phyloP scores from a whole-genome alignment of 2,329 filamentous ascomycete genomes.

The Stenocarpella maydis region DNA sequence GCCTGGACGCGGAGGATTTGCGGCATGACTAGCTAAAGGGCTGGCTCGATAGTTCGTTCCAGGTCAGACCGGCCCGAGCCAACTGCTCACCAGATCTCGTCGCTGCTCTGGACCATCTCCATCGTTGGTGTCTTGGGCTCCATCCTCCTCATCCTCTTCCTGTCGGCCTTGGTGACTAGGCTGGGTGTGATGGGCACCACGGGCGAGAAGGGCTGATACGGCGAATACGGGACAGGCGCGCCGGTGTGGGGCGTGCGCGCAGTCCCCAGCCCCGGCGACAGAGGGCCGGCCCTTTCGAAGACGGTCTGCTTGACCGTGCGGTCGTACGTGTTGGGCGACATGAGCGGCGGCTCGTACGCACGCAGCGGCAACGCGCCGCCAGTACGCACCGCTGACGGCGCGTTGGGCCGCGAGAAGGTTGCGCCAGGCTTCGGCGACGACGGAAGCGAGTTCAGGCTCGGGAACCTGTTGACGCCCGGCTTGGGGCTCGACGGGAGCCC shows the following conservation, averaged over 20 bases:
- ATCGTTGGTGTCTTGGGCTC: constrained; percentile 69
- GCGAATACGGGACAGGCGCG: constrained; percentile 73
- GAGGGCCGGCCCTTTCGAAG: constrained; percentile 63
- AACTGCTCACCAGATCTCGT: constrained; percentile 67
- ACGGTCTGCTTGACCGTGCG: constrained; percentile 68
- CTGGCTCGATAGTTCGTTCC: not conserved
- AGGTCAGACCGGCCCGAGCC: not conserved
- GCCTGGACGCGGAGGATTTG: not conserved
- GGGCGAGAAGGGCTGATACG: constrained; percentile 82
- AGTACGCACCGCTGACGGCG: constrained; percentile 64
- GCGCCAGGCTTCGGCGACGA: constrained; percentile 57
- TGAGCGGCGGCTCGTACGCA: constrained; percentile 66
- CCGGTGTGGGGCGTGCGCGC: constrained; percentile 70
- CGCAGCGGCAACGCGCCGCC: constrained; percentile 67
- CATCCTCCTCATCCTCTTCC: constrained; percentile 72
- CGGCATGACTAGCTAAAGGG: constrained; percentile 1
- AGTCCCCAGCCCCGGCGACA: constrained; percentile 56
- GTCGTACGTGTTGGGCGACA: constrained; percentile 55
- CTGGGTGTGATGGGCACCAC: constrained; percentile 80
- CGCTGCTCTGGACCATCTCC: constrained; percentile 67
- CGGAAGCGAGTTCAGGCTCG: constrained; percentile 58
- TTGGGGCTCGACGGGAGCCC: constrained; percentile 62
- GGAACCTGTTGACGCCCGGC: constrained; percentile 50
- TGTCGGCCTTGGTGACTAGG: constrained; percentile 74
- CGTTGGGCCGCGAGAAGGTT: constrained; percentile 58